phyloP scores from a whole-genome alignment of 2,329 filamentous ascomycete genomes.

The Hymenoscyphus fructigenus region DNA sequence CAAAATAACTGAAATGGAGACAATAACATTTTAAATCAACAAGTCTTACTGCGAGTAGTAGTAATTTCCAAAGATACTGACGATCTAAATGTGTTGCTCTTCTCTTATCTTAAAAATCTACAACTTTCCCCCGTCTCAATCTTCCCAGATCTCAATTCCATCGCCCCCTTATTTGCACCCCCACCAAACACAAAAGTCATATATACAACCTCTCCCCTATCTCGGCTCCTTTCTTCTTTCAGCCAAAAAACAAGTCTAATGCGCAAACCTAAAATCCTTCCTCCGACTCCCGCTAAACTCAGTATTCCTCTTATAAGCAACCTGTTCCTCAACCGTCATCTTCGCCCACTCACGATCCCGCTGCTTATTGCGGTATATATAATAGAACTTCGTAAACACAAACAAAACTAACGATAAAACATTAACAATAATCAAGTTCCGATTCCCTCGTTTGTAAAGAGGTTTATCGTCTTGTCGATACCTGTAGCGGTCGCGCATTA shows the following conservation, averaged over 20 bases:
- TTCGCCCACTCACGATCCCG: conserved; percentile 44
- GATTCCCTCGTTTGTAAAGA: conserved; percentile 58
- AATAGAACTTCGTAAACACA: conserved; percentile 49
- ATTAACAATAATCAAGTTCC: conserved; percentile 52
- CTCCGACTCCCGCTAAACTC: conserved; percentile 41
- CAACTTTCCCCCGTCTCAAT: no score
- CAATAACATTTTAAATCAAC: no score
- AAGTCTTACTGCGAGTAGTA: no score
- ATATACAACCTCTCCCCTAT: neutral
- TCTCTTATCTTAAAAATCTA: no score
- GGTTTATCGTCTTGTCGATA: conserved; percentile 50
- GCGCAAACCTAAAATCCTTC: conserved; percentile 41
- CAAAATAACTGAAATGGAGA: no score
- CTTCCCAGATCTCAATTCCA: no score
- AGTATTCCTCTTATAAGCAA: conserved; percentile 38
- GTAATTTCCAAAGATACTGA: no score
- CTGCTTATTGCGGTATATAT: conserved; percentile 45
- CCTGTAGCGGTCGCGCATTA: no score
- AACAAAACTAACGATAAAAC: conserved; percentile 49
- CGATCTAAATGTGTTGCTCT: no score
- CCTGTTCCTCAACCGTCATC: conserved; percentile 44
- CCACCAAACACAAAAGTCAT: neutral
- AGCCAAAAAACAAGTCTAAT: conserved; percentile 24
- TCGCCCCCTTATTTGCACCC: no score
- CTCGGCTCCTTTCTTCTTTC: no score